Percentiles rank a stretch among this genome's conserved stretches.
Evolutionary conservation across 495 filamentous ascomycete genomes (phyloP).

Genomic region (Hyaloscypha bicolor): DNA sequence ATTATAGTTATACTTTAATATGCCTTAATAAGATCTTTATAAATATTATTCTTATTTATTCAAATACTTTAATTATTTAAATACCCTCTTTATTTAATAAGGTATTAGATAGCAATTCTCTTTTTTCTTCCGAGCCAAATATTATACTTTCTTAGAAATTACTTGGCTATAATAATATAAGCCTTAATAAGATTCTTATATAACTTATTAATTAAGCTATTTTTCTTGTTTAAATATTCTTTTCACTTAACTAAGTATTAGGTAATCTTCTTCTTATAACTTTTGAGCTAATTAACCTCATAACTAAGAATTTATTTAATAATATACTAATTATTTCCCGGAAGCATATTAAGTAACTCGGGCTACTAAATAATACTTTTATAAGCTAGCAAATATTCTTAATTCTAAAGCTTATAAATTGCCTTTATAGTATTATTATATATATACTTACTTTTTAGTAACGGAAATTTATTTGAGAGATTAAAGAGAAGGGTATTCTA

Average conservation of each 20-base stretch:
- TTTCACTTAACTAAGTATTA: background rate
- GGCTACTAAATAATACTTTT: conserved; percentile 1
- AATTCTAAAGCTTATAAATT: conserved; percentile 4
- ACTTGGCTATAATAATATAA: background rate
- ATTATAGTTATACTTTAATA: too few relatives aligned
- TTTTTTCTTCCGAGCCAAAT: background rate
- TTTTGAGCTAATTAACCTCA: conserved; percentile 2
- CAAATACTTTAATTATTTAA: background rate
- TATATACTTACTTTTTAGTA: background rate
- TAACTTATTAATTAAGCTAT: background rate
- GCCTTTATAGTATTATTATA: too few relatives aligned
- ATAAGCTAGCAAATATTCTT: conserved; percentile 5
- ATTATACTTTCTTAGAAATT: background rate
- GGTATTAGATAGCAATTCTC: background rate
- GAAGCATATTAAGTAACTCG: background rate
- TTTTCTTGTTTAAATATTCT: background rate
- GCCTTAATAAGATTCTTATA: background rate
- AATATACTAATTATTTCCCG: background rate
- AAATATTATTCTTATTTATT: background rate
- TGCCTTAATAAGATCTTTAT: background rate
- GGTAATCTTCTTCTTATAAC: background rate
- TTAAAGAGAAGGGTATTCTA: background rate
- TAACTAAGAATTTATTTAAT: conserved; percentile 1
- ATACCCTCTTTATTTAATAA: background rate
- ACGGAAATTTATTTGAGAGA: background rate